Evolutionary conservation across 768 basidiomycete genomes (phyloP).

Genomic region (Rhizopogon rudus): DNA sequence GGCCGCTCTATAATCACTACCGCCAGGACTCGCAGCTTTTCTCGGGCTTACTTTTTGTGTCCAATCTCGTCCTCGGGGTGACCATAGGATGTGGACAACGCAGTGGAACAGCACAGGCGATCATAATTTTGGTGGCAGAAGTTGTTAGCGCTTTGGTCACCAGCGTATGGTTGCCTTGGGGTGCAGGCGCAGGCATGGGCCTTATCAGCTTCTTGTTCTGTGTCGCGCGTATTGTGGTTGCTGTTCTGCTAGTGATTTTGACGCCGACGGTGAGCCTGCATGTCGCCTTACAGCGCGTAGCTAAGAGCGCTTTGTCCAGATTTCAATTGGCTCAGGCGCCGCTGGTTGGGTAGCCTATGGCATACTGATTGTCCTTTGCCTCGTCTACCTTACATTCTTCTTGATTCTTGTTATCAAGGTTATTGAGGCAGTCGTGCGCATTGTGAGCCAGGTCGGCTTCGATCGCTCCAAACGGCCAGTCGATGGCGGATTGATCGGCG

Average conservation of each 20-base stretch:
- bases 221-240: conserved; percentile 84
- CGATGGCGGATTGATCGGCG: conserved; percentile 86
- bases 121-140: conserved; percentile 86
- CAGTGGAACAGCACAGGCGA: conserved; percentile 88
- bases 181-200: conserved; percentile 95
- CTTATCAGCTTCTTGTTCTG: conserved; percentile 91
- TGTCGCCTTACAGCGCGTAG: conserved; percentile 3
- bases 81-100: conserved; percentile 87
- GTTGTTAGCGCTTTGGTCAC: conserved; percentile 84
- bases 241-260: conserved; percentile 86
- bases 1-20: conserved; percentile 94
- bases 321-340: conserved; percentile 75
- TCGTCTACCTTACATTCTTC: conserved; percentile 80
- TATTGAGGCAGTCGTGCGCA: conserved; percentile 75
- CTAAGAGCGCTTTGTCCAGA: conserved; percentile 39
- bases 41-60: conserved; percentile 72
- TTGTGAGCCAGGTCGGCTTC: conserved; percentile 75
- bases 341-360: conserved; percentile 94
- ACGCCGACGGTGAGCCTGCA: conserved; percentile 69
- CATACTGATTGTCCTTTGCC: conserved; percentile 74
- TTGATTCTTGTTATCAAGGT: conserved; percentile 84
- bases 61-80: conserved; percentile 78
- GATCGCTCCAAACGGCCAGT: conserved; percentile 75
- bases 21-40: conserved; percentile 89
- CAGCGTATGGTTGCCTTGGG: conserved; percentile 96